A percentile compares a stretch with the other conserved stretches of the same genome.
Evolutionary conservation across 1,139 yeast genomes (phyloP).

Genomic region (Lodderomyces margitis): DNA sequence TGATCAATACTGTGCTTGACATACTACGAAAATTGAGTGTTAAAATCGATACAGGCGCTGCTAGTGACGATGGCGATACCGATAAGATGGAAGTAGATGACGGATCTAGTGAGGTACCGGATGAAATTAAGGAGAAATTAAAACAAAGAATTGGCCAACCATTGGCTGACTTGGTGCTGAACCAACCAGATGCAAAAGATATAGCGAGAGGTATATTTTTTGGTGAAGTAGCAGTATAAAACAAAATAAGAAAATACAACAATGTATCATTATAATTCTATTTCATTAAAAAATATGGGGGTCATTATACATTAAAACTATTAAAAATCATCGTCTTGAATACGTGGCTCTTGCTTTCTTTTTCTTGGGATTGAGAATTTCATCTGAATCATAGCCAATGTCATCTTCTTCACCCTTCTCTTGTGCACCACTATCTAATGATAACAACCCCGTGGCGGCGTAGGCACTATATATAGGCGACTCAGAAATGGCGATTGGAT

Average conservation of each 20-base stretch:
- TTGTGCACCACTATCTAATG: slow-evolving; percentile 3
- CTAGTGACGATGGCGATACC: slow-evolving; percentile 16
- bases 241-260: too few species aligned
- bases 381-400: slow-evolving; percentile 18
- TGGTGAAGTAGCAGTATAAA: slow-evolving; percentile 50
- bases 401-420: slow-evolving; percentile 10
- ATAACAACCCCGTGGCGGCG: slow-evolving; percentile 5
- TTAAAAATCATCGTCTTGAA: slow-evolving; percentile 8
- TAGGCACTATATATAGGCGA: slow-evolving; percentile 32
- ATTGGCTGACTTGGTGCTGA: slow-evolving; percentile 50
- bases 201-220: slow-evolving; percentile 73
- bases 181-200: slow-evolving; percentile 53
- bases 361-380: slow-evolving; percentile 13
- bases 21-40: slow-evolving; percentile 45
- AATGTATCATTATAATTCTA: too few species aligned
- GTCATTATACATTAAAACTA: neutral
- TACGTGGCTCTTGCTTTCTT: slow-evolving; percentile 8
- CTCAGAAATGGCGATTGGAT: slow-evolving; percentile 28
- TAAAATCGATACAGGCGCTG: neutral
- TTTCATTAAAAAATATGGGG: neutral
- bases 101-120: slow-evolving; percentile 26
- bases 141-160: slow-evolving; percentile 60
- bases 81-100: slow-evolving; percentile 26
- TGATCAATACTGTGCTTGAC: slow-evolving; percentile 52
- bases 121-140: slow-evolving; percentile 46